Conservation (phyloP, 1,284 basidiomycete species). For the Cutaneotrichosporon curvatum region DNA sequence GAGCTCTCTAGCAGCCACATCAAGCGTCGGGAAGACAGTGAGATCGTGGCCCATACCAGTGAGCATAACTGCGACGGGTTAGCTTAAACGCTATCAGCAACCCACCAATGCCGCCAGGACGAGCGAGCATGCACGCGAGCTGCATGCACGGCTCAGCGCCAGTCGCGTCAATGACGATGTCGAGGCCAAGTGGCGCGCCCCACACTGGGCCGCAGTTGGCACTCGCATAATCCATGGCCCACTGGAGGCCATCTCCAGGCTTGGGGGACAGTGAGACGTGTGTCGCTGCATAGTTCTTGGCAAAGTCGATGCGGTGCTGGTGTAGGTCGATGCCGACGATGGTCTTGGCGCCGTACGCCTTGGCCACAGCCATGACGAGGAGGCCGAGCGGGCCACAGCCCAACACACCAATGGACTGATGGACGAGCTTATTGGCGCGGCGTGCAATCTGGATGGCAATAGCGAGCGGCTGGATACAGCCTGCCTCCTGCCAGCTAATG, state of each 20-base stretch:
- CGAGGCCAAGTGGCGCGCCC: constrained; percentile 48
- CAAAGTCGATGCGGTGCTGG: constrained; percentile 67
- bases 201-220: constrained; percentile 26
- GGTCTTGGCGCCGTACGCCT: constrained; percentile 69
- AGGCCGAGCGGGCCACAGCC: constrained; percentile 86
- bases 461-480: constrained; percentile 58
- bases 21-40: constrained; percentile 22
- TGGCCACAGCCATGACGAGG: constrained; percentile 82
- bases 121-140: constrained; percentile 51
- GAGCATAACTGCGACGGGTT: constrained; percentile 16
- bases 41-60: constrained; percentile 24
- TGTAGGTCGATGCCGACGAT: constrained; percentile 61
- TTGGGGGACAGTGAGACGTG: constrained; percentile 2
- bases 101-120: constrained; percentile 50
- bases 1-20: constrained; percentile 57
- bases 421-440: constrained; percentile 26
- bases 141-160: constrained; percentile 59
- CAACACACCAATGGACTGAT: constrained; percentile 67
- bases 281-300: constrained; percentile 65
- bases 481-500: constrained; percentile 20
- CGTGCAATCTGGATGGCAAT: constrained; percentile 64
- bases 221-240: constrained; percentile 2
- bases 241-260: background rate
- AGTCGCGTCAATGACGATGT: constrained; percentile 54
- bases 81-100: too few species aligned